phyloP scores from a whole-genome alignment of 208 protist species.

The Acanthamoeba royreba region DNA sequence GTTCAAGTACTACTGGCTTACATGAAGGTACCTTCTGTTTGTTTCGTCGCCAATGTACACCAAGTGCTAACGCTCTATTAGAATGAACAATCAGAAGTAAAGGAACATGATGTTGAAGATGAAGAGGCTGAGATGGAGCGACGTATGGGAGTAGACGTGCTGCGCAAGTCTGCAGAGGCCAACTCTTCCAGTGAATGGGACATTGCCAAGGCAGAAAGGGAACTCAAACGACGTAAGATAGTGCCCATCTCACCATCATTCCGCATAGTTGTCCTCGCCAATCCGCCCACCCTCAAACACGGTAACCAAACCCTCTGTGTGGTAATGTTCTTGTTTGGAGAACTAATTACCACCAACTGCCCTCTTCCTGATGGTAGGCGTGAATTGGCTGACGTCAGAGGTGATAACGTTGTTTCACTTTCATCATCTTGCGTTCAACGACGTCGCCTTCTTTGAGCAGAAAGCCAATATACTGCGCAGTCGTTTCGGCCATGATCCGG shows the following conservation, averaged over 20 bases:
- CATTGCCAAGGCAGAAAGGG: background rate
- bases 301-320: no score
- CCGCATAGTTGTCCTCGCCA: slow-evolving; percentile 33
- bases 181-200: background rate
- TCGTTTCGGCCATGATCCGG: background rate
- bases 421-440: slow-evolving; percentile 76
- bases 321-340: background rate
- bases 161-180: background rate
- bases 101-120: background rate
- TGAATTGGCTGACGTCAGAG: slow-evolving; percentile 84
- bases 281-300: slow-evolving; percentile 31
- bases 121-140: slow-evolving; percentile 7
- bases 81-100: no score
- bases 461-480: slow-evolving; percentile 32
- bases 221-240: background rate
- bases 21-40: no score
- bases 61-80: no score
- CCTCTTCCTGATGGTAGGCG: background rate
- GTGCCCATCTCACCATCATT: slow-evolving; percentile 10
- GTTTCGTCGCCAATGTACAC: no score
- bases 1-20: slow-evolving; percentile 54
- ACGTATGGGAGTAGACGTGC: background rate
- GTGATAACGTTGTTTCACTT: slow-evolving; percentile 89
- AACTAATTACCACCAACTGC: no score
- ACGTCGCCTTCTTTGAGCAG: slow-evolving; percentile 15